Conservation (phyloP, 1,284 basidiomycete species). For the Meripilus lineatus region DNA sequence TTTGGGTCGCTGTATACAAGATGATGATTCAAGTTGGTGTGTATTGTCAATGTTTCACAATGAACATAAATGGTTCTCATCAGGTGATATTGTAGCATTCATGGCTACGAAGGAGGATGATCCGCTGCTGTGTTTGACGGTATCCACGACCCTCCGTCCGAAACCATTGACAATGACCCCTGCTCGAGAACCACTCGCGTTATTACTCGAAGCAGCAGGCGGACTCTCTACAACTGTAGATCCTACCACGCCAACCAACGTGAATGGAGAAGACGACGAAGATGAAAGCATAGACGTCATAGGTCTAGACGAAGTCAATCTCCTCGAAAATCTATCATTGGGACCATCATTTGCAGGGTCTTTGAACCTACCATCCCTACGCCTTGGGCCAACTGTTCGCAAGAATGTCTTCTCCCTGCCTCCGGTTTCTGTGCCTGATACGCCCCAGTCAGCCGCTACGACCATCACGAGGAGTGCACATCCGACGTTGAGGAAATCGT, state of each 20-base stretch:
- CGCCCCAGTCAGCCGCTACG: constrained; percentile 37
- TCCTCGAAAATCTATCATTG: constrained; percentile 60
- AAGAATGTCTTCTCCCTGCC: constrained; percentile 59
- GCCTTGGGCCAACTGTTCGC: constrained; percentile 59
- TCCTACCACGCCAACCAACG: constrained; percentile 15
- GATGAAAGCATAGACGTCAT: constrained; percentile 30
- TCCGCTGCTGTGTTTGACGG: constrained; percentile 77
- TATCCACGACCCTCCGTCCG: constrained; percentile 75
- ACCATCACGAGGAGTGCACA: constrained; percentile 26
- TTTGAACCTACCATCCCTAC: constrained; percentile 55
- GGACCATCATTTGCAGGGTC: constrained; percentile 11
- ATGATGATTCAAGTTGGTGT: constrained; percentile 72
- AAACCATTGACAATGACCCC: constrained; percentile 52
- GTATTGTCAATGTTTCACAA: constrained; percentile 24
- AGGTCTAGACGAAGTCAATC: constrained; percentile 75
- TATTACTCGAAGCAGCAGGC: constrained; percentile 37
- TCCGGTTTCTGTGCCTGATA: constrained; percentile 38
- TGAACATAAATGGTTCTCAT: not conserved
- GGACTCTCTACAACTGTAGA: constrained; percentile 17
- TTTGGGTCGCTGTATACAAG: constrained; percentile 75
- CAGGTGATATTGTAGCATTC: constrained; percentile 45
- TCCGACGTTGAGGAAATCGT: constrained; percentile 78
- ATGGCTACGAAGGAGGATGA: constrained; percentile 65
- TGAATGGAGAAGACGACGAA: constrained; percentile 25
- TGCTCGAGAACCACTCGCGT: constrained; percentile 46